These are phyloP conservation scores for Leptographium lundbergii DNA, from an alignment of 2,329 filamentous ascomycete species.

Conservation along the genomic window DNA sequence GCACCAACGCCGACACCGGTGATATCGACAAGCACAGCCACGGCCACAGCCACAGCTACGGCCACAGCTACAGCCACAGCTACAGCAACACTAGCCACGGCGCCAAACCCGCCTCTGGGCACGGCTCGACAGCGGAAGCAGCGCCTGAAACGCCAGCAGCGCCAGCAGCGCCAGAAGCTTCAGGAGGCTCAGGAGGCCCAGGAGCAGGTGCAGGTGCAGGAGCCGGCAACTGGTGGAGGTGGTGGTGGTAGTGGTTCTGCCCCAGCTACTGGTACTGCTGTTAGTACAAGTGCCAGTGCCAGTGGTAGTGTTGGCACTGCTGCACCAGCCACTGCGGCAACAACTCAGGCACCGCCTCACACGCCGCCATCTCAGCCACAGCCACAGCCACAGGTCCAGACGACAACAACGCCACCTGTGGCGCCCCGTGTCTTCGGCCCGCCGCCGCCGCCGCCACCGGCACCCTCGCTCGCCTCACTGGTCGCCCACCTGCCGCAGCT, in stretches of 20 bases:
- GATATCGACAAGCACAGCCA: constrained; percentile 3
- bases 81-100: neutral
- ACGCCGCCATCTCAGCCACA: neutral
- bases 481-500: constrained; percentile 8
- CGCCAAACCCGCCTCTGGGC: constrained; percentile 6
- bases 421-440: constrained; percentile 11
- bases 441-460: constrained; percentile 9
- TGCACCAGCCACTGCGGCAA: too few species aligned
- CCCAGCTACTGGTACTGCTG: too few species aligned
- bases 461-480: constrained; percentile 7
- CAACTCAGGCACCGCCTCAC: neutral
- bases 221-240: too few species aligned
- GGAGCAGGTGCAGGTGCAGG: neutral
- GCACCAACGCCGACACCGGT: neutral
- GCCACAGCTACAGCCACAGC: neutral
- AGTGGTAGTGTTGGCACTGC: too few species aligned
- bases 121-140: constrained; percentile 13
- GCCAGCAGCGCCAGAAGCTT: constrained; percentile 10
- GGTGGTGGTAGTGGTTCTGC: too few species aligned
- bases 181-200: constrained; percentile 2
- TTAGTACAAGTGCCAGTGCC: too few species aligned
- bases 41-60: constrained; percentile 3
- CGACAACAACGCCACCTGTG: neutral
- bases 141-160: constrained; percentile 12
- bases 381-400: constrained; percentile 2